These are phyloP conservation scores for Lithospermum erythrorhizon DNA, from an alignment of 257 asterid species.

Conservation along the genomic window DNA sequence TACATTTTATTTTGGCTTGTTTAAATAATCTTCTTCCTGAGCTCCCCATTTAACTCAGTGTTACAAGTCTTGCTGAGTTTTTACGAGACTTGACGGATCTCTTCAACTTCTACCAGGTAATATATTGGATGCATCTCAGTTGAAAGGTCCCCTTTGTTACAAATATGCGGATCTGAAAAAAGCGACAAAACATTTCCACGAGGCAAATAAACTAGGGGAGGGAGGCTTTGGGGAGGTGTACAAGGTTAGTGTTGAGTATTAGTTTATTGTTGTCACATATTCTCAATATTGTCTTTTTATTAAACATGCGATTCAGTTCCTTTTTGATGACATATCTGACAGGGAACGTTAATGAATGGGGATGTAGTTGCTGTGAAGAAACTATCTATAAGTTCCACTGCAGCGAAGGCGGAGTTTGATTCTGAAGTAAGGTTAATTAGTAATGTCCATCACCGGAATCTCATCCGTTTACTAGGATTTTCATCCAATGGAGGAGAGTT, in stretches of 20 bases:
- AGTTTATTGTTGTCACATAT: neutral
- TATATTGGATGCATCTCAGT: conserved; percentile 62
- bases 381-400: conserved; percentile 32
- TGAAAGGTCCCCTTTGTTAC: conserved; percentile 60
- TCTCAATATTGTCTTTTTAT: too few relatives aligned
- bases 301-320: too few relatives aligned
- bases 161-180: conserved; percentile 46
- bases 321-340: neutral
- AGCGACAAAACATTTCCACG: conserved; percentile 54
- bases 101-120: conserved; percentile 20
- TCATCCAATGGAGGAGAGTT: conserved; percentile 56
- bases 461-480: conserved; percentile 66
- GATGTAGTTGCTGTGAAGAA: conserved; percentile 63
- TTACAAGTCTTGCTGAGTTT: too few relatives aligned
- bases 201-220: conserved; percentile 65
- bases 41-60: too few relatives aligned
- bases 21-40: too few relatives aligned
- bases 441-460: conserved; percentile 87
- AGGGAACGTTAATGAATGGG: conserved; percentile 74
- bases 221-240: conserved; percentile 76
- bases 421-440: conserved; percentile 71
- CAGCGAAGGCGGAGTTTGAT: conserved; percentile 63
- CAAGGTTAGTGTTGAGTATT: conserved; percentile 32
- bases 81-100: too few relatives aligned
- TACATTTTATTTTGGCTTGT: too few relatives aligned